Evolutionary conservation across 2,329 filamentous ascomycete genomes (phyloP).

Genomic region (Aspergillus nomiae): DNA sequence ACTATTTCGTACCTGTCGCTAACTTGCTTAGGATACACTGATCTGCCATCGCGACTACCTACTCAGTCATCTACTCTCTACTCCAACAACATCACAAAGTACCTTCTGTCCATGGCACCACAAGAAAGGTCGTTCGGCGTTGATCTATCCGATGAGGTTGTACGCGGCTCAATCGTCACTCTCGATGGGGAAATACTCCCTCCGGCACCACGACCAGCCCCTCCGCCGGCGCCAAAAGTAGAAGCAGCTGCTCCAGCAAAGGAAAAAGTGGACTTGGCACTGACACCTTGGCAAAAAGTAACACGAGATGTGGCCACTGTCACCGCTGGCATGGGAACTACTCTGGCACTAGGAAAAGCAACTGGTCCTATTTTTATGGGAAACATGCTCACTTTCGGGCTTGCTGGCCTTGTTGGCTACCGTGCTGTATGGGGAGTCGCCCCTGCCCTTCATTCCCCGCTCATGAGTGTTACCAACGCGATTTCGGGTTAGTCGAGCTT

Average conservation of each 20-base stretch:
- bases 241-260: constrained; percentile 50
- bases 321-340: constrained; percentile 75
- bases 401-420: constrained; percentile 85
- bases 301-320: constrained; percentile 73
- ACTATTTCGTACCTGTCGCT: background rate
- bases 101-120: constrained; percentile 78
- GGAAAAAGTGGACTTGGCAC: constrained; percentile 62
- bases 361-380: constrained; percentile 85
- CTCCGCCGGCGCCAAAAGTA: constrained; percentile 55
- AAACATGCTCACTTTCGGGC: constrained; percentile 80
- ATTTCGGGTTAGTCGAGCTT: constrained; percentile 66
- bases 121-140: constrained; percentile 78
- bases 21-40: constrained; percentile 67
- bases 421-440: constrained; percentile 84
- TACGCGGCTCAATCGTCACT: constrained; percentile 81
- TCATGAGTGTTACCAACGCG: constrained; percentile 93
- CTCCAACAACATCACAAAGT: constrained; percentile 91
- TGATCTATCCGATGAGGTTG: constrained; percentile 80
- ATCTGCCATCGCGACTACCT: constrained; percentile 80
- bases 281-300: constrained; percentile 82
- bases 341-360: constrained; percentile 74
- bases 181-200: constrained; percentile 75
- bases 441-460: constrained; percentile 80
- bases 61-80: constrained; percentile 89
- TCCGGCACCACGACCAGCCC: constrained; percentile 69